These are phyloP conservation scores for Diplodia mutila DNA, from an alignment of 2,329 filamentous ascomycete species.

Conservation along the genomic window DNA sequence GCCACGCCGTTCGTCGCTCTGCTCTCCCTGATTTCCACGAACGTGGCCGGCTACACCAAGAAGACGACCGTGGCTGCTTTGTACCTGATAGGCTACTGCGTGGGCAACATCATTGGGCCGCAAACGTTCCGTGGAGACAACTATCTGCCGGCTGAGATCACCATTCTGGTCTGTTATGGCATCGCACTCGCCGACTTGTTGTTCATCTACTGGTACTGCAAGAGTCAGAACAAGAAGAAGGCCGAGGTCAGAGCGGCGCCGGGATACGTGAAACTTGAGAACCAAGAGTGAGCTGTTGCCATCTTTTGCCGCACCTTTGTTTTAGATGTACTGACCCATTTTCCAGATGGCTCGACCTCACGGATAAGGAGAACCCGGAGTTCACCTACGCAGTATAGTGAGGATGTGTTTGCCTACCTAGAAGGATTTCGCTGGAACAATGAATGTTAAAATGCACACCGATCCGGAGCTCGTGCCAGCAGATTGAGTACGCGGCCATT, in stretches of 20 bases:
- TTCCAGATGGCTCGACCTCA: conserved; percentile 61
- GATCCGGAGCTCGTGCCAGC: neutral
- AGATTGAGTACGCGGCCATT: neutral
- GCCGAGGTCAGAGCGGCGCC: conserved; percentile 55
- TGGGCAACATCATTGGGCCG: conserved; percentile 50
- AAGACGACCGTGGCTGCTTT: conserved; percentile 59
- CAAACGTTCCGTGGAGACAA: conserved; percentile 52
- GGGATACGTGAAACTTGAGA: conserved; percentile 64
- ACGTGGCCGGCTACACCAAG: conserved; percentile 63
- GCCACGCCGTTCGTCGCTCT: conserved; percentile 67
- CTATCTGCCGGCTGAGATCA: conserved; percentile 67
- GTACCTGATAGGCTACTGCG: conserved; percentile 56
- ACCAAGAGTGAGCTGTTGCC: conserved; percentile 60
- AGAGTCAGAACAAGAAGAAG: conserved; percentile 63
- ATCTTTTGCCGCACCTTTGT: no score
- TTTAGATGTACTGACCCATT: neutral
- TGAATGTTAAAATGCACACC: no score
- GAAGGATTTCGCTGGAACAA: neutral
- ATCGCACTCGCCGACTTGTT: conserved; percentile 58
- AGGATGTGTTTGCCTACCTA: no score
- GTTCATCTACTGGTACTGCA: conserved; percentile 68
- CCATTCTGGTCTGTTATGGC: conserved; percentile 63
- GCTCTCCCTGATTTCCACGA: conserved; percentile 65
- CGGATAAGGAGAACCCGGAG: conserved; percentile 66
- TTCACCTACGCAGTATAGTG: conserved; percentile 63